Conservation (phyloP, 2,329 filamentous ascomycete species). For the Penicillium sp. region DNA sequence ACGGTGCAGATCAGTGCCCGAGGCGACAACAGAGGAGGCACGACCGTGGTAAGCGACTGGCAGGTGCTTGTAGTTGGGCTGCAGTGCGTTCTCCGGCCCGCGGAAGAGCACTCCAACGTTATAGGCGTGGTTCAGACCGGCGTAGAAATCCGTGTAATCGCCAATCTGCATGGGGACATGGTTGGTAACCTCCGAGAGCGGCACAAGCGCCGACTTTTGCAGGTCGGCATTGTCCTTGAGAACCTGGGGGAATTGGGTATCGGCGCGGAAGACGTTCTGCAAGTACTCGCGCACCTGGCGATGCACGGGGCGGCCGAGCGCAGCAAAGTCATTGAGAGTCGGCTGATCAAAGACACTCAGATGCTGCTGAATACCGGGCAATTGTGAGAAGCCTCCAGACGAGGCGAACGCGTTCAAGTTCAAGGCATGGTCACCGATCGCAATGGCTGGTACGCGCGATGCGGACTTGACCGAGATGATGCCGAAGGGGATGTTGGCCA, state of each 20-base stretch:
- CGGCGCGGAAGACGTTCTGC: conserved; percentile 64
- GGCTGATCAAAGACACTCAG: conserved; percentile 64
- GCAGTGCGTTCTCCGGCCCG: conserved; percentile 70
- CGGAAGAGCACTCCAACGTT: conserved; percentile 73
- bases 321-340: conserved; percentile 73
- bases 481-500: conserved; percentile 81
- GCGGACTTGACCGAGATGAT: conserved; percentile 66
- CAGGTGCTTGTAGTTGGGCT: conserved; percentile 79
- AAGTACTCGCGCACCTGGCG: conserved; percentile 68
- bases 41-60: conserved; percentile 82
- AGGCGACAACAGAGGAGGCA: conserved; percentile 73
- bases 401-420: conserved; percentile 66
- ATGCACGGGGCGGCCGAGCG: conserved; percentile 68
- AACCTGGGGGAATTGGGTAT: conserved; percentile 62
- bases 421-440: conserved; percentile 71
- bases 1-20: conserved; percentile 70
- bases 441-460: conserved; percentile 66
- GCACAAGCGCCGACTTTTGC: conserved; percentile 61
- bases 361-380: conserved; percentile 60
- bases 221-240: conserved; percentile 64
- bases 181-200: conserved; percentile 60
- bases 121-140: conserved; percentile 75
- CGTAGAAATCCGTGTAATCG: conserved; percentile 86
- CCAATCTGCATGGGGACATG: conserved; percentile 77
- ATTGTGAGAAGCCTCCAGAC: conserved; percentile 60